Evolutionary conservation across 2,329 filamentous ascomycete genomes (phyloP), one percentile per base, ranked within the genome.

Genomic region (Ciborinia camelliae): DNA sequence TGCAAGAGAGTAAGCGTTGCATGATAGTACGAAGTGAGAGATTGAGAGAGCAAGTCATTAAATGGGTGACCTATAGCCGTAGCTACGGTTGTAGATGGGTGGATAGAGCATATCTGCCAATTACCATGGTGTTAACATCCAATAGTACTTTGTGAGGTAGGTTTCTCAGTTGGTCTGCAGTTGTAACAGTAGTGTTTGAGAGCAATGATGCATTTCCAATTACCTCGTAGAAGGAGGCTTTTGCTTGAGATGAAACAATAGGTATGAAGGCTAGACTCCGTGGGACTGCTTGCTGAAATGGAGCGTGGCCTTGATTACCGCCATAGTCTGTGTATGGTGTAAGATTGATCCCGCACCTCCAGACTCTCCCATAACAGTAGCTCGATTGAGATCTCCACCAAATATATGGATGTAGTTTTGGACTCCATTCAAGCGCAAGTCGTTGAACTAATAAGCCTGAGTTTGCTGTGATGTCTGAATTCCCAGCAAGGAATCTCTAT

Each of bases 361-460:
- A 20, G 79, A 81, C 65, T 81, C 74, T 7, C 81, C 82, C 41
- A 82, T 77, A 20, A 84, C 76, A 0, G 82, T 84, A 32, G 85
- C 78, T 15, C 77, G 75, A 2, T 76, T 72, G 1, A 78, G 74
- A 70, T 86, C 80, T 14, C 84, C 84, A 8, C 84, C 83, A 68
- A 86, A 86, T 18, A 78, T 73, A 68, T 80, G 75, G 63, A 86
- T 84, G 66, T 84, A 75, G 48, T 79, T 71, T 62, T 82, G 79
- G 5, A 86, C 78, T n/a, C 84, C 85, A 87, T 68, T 85, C 76
- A 10, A 87, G 75, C 28, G 82, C 82, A 26, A 84, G 76, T 14
- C 81, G 77, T 69, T 86, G 84, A 66, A 86, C 84, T 62, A 80
- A 76, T 0, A 85, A 73, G 2, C 78, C 83, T 9, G 79, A 79